Evolutionary conservation across 768 basidiomycete species (phyloP).

Genomic region (Rhizopogon vulgaris): DNA sequence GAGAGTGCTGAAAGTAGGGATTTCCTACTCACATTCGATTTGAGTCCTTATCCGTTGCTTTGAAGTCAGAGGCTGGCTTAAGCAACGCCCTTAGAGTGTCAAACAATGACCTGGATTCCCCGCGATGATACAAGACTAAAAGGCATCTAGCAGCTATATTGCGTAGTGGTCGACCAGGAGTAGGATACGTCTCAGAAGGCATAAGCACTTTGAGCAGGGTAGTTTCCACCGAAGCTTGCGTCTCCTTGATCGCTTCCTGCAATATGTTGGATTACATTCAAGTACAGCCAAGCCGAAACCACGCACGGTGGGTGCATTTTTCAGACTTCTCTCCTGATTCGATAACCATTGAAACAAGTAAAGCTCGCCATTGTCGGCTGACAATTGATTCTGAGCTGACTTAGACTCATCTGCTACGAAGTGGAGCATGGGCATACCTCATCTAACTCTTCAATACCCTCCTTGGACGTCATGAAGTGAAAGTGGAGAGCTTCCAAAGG

Average conservation of each 20-base stretch:
- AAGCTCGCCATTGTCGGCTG: constrained; percentile 73
- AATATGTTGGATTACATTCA: constrained; percentile 1
- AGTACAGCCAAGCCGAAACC: background rate
- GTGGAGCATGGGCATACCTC: constrained; percentile 18
- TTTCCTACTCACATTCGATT: constrained; percentile 54
- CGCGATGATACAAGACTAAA: constrained; percentile 63
- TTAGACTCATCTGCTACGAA: constrained; percentile 3
- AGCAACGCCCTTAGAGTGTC: constrained; percentile 79
- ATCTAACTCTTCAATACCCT: constrained; percentile 21
- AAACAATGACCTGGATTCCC: constrained; percentile 80
- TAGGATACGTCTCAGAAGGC: constrained; percentile 60
- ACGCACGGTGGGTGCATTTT: constrained; percentile 47
- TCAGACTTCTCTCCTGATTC: constrained; percentile 52
- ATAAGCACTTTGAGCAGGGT: constrained; percentile 63
- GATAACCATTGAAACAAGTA: constrained; percentile 84
- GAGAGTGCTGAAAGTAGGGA: background rate
- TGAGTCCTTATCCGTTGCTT: constrained; percentile 54
- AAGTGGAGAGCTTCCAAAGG: background rate
- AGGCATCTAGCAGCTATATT: constrained; percentile 77
- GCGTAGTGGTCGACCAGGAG: constrained; percentile 82
- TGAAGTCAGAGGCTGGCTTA: constrained; percentile 68
- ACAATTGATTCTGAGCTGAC: constrained; percentile 49
- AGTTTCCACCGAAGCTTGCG: constrained; percentile 57
- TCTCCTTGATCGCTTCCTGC: constrained; percentile 62
- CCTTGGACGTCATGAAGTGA: constrained; percentile 19